These are phyloP conservation scores for Suillus brevipes DNA, from an alignment of 768 basidiomycete genomes.

Conservation along the genomic window DNA sequence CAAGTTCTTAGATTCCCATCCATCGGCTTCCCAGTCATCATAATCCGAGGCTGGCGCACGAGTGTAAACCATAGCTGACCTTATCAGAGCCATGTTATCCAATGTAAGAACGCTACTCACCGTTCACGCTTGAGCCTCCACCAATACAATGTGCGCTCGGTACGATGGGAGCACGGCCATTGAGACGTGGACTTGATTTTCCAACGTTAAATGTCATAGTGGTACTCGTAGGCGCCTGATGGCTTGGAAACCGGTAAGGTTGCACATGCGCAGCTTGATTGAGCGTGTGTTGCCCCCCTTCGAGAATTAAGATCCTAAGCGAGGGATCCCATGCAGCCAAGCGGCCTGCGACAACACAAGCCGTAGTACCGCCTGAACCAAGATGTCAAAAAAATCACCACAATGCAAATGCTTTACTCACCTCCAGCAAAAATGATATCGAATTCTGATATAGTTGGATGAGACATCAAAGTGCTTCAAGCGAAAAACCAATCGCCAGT, in stretches of 20 bases:
- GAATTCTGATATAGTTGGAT: not conserved
- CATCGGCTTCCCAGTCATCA: constrained; percentile 29
- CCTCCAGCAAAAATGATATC: constrained; percentile 3
- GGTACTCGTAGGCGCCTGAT: constrained; percentile 17
- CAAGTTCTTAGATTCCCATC: constrained; percentile 26
- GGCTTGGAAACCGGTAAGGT: constrained; percentile 17
- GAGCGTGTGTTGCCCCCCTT: constrained; percentile 24
- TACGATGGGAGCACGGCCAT: constrained; percentile 17
- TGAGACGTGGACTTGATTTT: constrained; percentile 16
- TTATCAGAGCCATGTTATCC: not conserved
- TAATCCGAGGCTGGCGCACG: constrained; percentile 29
- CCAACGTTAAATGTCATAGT: constrained; percentile 17
- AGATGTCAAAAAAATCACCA: not conserved
- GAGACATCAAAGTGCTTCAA: not conserved
- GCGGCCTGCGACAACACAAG: constrained; percentile 29
- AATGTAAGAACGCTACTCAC: constrained; percentile 11
- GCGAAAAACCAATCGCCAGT: not conserved
- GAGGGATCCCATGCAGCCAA: constrained; percentile 25
- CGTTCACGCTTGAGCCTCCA: constrained; percentile 26
- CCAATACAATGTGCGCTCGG: constrained; percentile 24
- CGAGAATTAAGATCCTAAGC: constrained; percentile 29
- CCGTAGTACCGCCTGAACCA: constrained; percentile 26
- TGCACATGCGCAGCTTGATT: constrained; percentile 21
- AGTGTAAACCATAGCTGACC: constrained; percentile 21
- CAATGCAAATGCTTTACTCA: not conserved